Evolutionary conservation across 176 grass and related monocot genomes (phyloP).

Genomic region (Musa acuminata): DNA sequence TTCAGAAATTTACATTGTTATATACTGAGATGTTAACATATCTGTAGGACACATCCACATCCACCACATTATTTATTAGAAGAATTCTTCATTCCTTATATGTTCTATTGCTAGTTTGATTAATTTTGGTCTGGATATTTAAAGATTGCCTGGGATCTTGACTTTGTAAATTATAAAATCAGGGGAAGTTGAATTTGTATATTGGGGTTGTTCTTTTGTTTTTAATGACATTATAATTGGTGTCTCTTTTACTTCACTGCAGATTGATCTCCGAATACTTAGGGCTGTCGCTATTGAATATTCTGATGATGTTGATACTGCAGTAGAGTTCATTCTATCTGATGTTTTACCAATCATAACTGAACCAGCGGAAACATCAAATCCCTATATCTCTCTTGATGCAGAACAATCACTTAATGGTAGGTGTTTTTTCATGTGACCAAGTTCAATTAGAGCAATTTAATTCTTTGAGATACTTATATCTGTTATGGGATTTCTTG

Average conservation of each 20-base stretch:
- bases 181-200: neutral
- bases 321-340: slow-evolving; percentile 34
- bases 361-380: neutral
- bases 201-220: neutral
- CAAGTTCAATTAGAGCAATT: neutral
- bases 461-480: neutral
- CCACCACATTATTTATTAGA: too few species aligned
- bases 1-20: too few species aligned
- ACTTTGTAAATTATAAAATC: too few species aligned
- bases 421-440: neutral
- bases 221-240: neutral
- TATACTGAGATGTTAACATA: too few species aligned
- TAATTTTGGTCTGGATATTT: too few species aligned
- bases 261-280: slow-evolving; percentile 62
- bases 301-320: slow-evolving; percentile 35
- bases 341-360: slow-evolving; percentile 24
- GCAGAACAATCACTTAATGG: neutral
- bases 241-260: slow-evolving; percentile 1
- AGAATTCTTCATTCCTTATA: too few species aligned
- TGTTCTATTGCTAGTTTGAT: too few species aligned
- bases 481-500: neutral
- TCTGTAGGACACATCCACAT: too few species aligned
- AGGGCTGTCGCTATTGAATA: slow-evolving; percentile 52
- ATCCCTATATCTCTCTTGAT: neutral
- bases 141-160: too few species aligned